Evolutionary conservation across 352 stramenopile genomes (phyloP), one percentile per base, ranked within the genome.

Genomic region (Thalassiosira allenii): DNA sequence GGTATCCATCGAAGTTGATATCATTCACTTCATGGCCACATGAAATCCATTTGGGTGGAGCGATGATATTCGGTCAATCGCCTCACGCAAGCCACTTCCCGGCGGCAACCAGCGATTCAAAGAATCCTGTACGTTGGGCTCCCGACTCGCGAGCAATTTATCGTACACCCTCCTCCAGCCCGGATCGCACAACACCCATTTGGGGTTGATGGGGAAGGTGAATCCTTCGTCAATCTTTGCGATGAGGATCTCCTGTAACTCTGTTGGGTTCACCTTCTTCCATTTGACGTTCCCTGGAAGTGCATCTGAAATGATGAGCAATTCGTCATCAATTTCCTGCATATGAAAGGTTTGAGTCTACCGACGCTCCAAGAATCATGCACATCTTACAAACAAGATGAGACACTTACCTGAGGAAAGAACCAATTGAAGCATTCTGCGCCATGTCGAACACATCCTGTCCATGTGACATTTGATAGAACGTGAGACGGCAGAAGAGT

Each of bases 401-500:
- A 47, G 37, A 9, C 9, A 47, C 37, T 47, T 17, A 47, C 37
- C 17, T 47, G 83, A 30, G 84, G 86, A 61, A 91, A 91, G 47
- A 85, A 81, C 65, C 80, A 91, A 72, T 91, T 91, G 73, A 91
- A 91, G 58, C 86, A 91, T 78, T 91, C 86, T 2, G 75, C 80
- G 40, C 86, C 86, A 63, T 91, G 86, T 2, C 86, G 75, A 4
- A 91, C 86, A 34, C 83, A 86, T n/a, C n/a, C n/a, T n/a, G n/a
- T n/a, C n/a, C n/a, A n/a, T n/a, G n/a, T n/a, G n/a, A n/a, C n/a
- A n/a, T n/a, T n/a, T n/a, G n/a, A n/a, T n/a, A n/a, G n/a, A n/a
- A n/a, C n/a, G n/a, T n/a, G n/a, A n/a, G n/a, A n/a, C n/a, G n/a
- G n/a, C n/a, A n/a, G n/a, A n/a, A n/a, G n/a, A n/a, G n/a, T n/a